A percentile compares a stretch with the other conserved stretches of the same genome.
Conservation (phyloP, 1,284 basidiomycete species). For the Austroboletus novae-zelandiae region DNA sequence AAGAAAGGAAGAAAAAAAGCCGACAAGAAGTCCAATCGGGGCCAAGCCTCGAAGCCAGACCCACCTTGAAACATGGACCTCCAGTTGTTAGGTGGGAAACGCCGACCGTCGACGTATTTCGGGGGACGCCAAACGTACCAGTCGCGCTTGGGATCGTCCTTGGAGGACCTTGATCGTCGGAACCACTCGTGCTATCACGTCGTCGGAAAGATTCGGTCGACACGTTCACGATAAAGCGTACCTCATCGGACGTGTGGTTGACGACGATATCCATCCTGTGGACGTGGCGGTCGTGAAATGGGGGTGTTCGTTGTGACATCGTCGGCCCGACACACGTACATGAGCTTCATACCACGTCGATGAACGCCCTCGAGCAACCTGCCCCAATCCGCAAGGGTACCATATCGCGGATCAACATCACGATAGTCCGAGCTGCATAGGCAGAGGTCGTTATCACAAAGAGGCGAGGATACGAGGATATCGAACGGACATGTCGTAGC, state of each 20-base stretch:
- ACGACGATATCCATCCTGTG: slow-evolving; percentile 74
- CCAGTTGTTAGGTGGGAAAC: slow-evolving; percentile 76
- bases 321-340: slow-evolving; percentile 39
- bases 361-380: slow-evolving; percentile 58
- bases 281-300: not conserved
- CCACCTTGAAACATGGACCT: slow-evolving; percentile 61
- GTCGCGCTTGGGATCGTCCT: slow-evolving; percentile 60
- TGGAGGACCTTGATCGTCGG: slow-evolving; percentile 57
- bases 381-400: slow-evolving; percentile 74
- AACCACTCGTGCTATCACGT: slow-evolving; percentile 70
- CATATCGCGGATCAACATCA: slow-evolving; percentile 70
- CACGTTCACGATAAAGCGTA: slow-evolving; percentile 13
- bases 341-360: slow-evolving; percentile 65
- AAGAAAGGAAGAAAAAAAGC: not conserved
- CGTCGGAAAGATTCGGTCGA: not conserved
- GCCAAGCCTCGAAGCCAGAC: not conserved
- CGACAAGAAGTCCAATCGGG: not conserved
- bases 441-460: slow-evolving; percentile 23
- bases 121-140: slow-evolving; percentile 78
- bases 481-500: slow-evolving; percentile 77
- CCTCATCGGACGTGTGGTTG: slow-evolving; percentile 79
- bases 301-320: no score
- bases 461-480: no score
- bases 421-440: slow-evolving; percentile 59
- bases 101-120: slow-evolving; percentile 49